Evolutionary conservation across 768 basidiomycete genomes (phyloP).

Genomic region (Auriscalpium vulgare): DNA sequence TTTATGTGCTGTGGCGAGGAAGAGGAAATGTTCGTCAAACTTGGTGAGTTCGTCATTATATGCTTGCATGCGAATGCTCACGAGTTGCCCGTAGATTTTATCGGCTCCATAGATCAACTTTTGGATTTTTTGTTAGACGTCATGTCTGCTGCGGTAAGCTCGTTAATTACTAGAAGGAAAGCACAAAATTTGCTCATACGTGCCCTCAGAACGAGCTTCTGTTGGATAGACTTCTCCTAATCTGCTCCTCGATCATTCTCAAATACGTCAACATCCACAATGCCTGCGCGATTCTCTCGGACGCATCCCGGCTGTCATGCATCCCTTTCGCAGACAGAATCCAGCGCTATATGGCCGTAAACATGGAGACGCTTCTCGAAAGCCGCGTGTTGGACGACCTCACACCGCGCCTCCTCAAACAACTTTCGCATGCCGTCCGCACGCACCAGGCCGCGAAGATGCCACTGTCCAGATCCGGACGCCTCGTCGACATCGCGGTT

Average conservation of each 20-base stretch:
- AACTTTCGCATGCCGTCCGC: conserved; percentile 53
- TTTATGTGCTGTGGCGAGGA: conserved; percentile 73
- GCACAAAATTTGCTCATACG: not conserved
- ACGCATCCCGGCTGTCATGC: conserved; percentile 76
- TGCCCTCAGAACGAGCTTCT: conserved; percentile 70
- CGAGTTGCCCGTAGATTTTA: conserved; percentile 40
- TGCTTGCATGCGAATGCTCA: not conserved
- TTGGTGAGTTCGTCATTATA: conserved; percentile 39
- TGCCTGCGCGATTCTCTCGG: conserved; percentile 69
- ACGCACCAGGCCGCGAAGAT: conserved; percentile 56
- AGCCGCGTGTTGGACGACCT: conserved; percentile 73
- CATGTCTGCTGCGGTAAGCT: conserved; percentile 71
- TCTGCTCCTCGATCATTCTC: conserved; percentile 76
- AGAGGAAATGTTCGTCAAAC: conserved; percentile 57
- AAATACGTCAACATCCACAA: conserved; percentile 64
- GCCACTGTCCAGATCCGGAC: conserved; percentile 53
- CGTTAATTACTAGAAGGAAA: no score
- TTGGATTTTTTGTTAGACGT: conserved; percentile 85
- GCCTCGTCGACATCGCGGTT: conserved; percentile 38
- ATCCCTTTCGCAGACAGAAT: conserved; percentile 58
- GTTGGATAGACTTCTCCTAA: conserved; percentile 72
- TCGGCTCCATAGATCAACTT: conserved; percentile 59
- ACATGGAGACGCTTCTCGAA: conserved; percentile 85
- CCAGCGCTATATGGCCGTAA: conserved; percentile 72
- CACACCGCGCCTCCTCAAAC: conserved; percentile 51